phyloP scores from a whole-genome alignment of 2,329 filamentous ascomycete species.

The Penicillium rolfsii region DNA sequence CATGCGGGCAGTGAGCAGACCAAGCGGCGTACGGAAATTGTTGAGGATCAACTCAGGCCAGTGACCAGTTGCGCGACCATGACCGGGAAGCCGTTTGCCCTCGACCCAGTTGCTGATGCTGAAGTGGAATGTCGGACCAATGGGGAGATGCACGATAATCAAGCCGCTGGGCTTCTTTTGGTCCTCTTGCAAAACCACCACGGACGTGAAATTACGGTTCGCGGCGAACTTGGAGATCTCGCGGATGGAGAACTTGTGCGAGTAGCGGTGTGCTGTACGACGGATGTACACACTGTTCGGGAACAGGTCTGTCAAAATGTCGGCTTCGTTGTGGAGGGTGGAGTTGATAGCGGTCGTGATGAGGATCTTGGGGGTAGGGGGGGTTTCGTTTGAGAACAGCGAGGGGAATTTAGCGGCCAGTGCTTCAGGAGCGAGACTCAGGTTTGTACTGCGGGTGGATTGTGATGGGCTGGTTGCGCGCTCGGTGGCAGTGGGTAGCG shows the following conservation, averaged over 20 bases:
- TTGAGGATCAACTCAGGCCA: conserved; percentile 89
- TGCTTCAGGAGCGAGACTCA: conserved; percentile 63
- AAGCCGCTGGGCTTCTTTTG: conserved; percentile 80
- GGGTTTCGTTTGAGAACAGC: conserved; percentile 58
- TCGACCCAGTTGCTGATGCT: conserved; percentile 88
- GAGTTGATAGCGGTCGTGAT: conserved; percentile 90
- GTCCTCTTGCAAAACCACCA: conserved; percentile 87
- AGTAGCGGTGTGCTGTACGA: conserved; percentile 78
- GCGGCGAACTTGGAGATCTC: conserved; percentile 87
- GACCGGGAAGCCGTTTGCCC: conserved; percentile 82
- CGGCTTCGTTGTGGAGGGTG: conserved; percentile 80
- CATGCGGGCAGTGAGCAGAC: conserved; percentile 81
- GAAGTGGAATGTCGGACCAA: conserved; percentile 92
- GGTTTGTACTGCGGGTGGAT: conserved; percentile 61
- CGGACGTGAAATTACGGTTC: conserved; percentile 79
- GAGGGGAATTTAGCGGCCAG: conserved; percentile 64
- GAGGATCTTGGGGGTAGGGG: conserved; percentile 76
- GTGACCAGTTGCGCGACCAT: conserved; percentile 87
- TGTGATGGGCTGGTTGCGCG: conserved; percentile 59
- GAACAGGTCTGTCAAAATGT: conserved; percentile 78
- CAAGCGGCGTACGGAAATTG: conserved; percentile 91
- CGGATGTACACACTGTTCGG: conserved; percentile 81
- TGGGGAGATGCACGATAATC: conserved; percentile 80
- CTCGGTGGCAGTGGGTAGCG: conserved; percentile 45
- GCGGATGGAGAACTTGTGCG: conserved; percentile 86